Evolutionary conservation across 2,329 filamentous ascomycete genomes (phyloP).

Genomic region (Lasiodiplodia citricola): DNA sequence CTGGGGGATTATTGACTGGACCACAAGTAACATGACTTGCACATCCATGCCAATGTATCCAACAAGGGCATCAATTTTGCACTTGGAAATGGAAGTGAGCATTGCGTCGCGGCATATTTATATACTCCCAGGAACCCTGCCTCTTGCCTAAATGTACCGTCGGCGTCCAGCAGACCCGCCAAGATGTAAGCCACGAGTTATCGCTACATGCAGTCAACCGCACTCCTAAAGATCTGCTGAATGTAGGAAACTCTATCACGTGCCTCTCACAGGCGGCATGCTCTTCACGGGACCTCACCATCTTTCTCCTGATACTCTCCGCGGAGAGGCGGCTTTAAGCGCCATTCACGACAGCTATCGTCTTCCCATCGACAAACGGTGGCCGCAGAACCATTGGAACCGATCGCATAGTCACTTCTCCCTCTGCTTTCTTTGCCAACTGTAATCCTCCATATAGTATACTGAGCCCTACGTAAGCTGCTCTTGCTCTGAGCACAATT

Average conservation of each 20-base stretch:
- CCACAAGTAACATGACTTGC: rapidly evolving
- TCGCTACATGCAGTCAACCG: neutral
- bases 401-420: too few species aligned
- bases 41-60: too few species aligned
- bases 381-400: too few species aligned
- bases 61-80: neutral
- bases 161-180: neutral
- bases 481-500: too few species aligned
- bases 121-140: neutral
- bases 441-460: too few species aligned
- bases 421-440: too few species aligned
- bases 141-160: neutral
- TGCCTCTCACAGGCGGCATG: neutral
- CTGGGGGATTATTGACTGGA: too few species aligned
- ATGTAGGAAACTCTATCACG: neutral
- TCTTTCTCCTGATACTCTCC: neutral
- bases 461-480: too few species aligned
- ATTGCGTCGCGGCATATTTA: neutral
- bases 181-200: neutral
- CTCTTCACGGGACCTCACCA: neutral
- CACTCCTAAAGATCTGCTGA: neutral
- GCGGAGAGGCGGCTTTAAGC: too few species aligned
- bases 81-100: neutral
- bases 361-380: too few species aligned
- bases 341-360: too few species aligned